Percentiles rank a stretch among this genome's conserved stretches.
Conservation (phyloP, 495 filamentous ascomycete species). For the Neurospora cerealis region DNA sequence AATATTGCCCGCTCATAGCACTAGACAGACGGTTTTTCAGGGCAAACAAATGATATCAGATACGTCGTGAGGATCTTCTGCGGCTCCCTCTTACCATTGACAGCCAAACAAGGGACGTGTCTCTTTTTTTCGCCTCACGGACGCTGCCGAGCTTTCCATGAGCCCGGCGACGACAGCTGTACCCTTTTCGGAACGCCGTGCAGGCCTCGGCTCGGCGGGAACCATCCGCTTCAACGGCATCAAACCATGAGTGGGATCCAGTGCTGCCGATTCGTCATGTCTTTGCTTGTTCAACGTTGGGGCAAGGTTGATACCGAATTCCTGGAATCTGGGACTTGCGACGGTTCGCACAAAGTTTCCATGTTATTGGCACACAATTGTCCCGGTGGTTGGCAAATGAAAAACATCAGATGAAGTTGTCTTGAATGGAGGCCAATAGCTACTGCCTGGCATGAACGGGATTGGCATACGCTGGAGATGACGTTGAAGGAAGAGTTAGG, state of each 20-base stretch:
- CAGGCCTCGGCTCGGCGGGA: background rate
- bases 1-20: background rate
- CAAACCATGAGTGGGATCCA: background rate
- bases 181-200: background rate
- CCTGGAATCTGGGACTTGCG: background rate
- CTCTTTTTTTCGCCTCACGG: background rate
- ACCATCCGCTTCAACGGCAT: background rate
- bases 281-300: background rate
- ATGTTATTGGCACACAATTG: background rate
- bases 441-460: background rate
- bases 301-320: background rate
- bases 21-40: background rate
- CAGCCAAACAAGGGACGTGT: background rate
- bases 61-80: background rate
- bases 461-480: background rate
- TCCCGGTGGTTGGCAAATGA: background rate
- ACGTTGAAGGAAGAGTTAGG: background rate
- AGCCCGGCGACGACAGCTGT: background rate
- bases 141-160: background rate
- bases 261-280: background rate
- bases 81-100: background rate
- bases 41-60: background rate
- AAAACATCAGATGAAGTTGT: background rate
- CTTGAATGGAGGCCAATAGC: background rate
- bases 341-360: background rate